Conservation (phyloP, 805 yeast species). For the Jamesozyma jinghongensis region DNA sequence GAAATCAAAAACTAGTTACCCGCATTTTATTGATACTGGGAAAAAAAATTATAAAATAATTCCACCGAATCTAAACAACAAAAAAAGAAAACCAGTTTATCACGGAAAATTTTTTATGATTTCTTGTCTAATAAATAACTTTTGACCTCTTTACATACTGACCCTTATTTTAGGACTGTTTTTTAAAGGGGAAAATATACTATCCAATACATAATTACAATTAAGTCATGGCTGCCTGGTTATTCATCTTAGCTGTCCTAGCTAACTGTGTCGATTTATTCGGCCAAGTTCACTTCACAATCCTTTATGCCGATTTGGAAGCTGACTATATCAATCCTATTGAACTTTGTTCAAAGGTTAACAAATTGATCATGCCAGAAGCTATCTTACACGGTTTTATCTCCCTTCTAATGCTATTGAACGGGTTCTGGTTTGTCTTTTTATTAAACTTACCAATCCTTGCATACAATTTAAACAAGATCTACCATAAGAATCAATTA, state of each 20-base stretch:
- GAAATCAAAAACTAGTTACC: too few relatives aligned
- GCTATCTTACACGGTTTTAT: constrained; percentile 72
- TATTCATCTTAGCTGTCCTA: constrained; percentile 66
- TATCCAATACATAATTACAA: background rate
- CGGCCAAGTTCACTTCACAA: constrained; percentile 88
- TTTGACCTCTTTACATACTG: too few relatives aligned
- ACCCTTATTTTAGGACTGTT: too few relatives aligned
- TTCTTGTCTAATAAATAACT: too few relatives aligned
- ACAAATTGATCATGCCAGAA: constrained; percentile 84
- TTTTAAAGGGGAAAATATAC: background rate
- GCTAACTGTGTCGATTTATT: constrained; percentile 83
- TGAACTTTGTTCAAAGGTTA: constrained; percentile 87
- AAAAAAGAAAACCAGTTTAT: too few relatives aligned
- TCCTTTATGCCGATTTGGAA: constrained; percentile 90
- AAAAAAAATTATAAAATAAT: too few relatives aligned
- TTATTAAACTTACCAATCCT: constrained; percentile 73
- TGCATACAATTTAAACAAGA: constrained; percentile 75
- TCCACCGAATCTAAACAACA: too few relatives aligned
- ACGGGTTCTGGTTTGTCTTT: constrained; percentile 89
- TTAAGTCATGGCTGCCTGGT: constrained; percentile 13
- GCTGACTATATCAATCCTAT: constrained; percentile 96
- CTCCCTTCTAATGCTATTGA: constrained; percentile 61
- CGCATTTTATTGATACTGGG: too few relatives aligned
- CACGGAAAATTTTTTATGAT: too few relatives aligned
- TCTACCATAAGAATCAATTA: constrained; percentile 68